phyloP scores from a whole-genome alignment of 2,329 filamentous ascomycete genomes.

The Arthrobotrys sphaeroides region DNA sequence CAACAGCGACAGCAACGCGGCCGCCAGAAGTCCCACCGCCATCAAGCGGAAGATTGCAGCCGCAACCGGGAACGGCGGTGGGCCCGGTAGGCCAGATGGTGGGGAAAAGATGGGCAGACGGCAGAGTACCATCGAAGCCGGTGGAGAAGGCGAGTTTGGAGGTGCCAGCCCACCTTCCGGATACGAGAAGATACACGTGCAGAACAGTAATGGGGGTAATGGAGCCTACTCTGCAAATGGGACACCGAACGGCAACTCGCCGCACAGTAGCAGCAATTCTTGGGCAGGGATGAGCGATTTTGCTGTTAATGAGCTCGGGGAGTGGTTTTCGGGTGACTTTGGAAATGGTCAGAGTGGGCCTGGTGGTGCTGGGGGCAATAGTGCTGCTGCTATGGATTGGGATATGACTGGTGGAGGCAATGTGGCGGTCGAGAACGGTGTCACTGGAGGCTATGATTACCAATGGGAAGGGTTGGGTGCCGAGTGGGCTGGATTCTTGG shows the following conservation, averaged over 20 bases:
- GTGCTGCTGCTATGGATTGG: slow-evolving; percentile 37
- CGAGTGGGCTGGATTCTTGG: slow-evolving; percentile 50
- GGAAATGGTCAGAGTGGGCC: background rate
- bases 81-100: background rate
- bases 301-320: slow-evolving; percentile 40
- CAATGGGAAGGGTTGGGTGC: slow-evolving; percentile 48
- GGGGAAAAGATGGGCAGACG: slow-evolving; percentile 40
- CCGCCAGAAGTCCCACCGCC: slow-evolving; percentile 24
- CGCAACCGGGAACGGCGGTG: background rate
- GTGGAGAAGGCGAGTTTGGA: slow-evolving; percentile 46
- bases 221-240: slow-evolving; percentile 42
- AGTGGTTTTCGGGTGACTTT: slow-evolving; percentile 49
- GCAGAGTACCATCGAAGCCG: slow-evolving; percentile 43
- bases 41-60: slow-evolving; percentile 33
- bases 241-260: slow-evolving; percentile 49
- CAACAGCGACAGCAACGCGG: slow-evolving; percentile 23
- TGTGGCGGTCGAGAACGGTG: slow-evolving; percentile 49
- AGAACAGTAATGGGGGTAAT: slow-evolving; percentile 17
- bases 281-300: slow-evolving; percentile 49
- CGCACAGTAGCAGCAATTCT: slow-evolving; percentile 44
- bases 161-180: slow-evolving; percentile 49
- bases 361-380: background rate
- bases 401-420: slow-evolving; percentile 44
- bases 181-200: slow-evolving; percentile 54
- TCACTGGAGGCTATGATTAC: slow-evolving; percentile 52